Percentiles rank a stretch among this genome's conserved stretches.
Conservation (phyloP, 2,329 filamentous ascomycete genomes). For the Graphium sp. region DNA sequence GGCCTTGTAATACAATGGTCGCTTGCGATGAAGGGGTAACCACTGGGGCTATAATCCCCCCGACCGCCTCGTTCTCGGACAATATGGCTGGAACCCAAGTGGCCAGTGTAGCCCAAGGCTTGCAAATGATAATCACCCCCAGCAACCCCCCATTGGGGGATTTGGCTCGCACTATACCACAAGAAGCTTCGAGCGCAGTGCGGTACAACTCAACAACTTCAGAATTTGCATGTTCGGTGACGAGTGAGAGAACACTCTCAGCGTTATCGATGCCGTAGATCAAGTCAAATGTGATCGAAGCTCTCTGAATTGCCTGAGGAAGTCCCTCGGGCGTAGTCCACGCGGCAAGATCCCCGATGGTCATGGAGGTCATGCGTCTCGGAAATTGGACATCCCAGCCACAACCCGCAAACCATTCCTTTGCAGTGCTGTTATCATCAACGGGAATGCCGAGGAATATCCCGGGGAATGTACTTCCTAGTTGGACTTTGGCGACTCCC, state of each 20-base stretch:
- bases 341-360: conserved; percentile 51
- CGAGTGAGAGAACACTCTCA: conserved; percentile 56
- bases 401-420: conserved; percentile 75
- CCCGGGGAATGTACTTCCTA: conserved; percentile 68
- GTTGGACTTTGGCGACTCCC: conserved; percentile 62
- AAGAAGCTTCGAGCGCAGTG: conserved; percentile 55
- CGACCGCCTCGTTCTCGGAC: conserved; percentile 39
- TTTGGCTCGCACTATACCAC: conserved; percentile 73
- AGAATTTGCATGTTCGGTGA: conserved; percentile 56
- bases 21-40: conserved; percentile 53
- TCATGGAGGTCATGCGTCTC: conserved; percentile 45
- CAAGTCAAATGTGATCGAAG: conserved; percentile 65
- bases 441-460: conserved; percentile 71
- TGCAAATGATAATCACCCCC: conserved; percentile 68
- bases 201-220: conserved; percentile 69
- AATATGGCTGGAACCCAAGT: conserved; percentile 54
- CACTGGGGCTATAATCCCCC: conserved; percentile 67
- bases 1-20: conserved; percentile 54
- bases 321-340: conserved; percentile 69
- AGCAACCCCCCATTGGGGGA: conserved; percentile 49
- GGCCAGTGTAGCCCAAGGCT: conserved; percentile 48
- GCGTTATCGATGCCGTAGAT: conserved; percentile 67
- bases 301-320: conserved; percentile 52
- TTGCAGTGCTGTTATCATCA: conserved; percentile 28
- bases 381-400: conserved; percentile 66